Base-by-base conservation (phyloP, 2,329 filamentous ascomycete genomes). In the Claviceps paspali region DNA sequence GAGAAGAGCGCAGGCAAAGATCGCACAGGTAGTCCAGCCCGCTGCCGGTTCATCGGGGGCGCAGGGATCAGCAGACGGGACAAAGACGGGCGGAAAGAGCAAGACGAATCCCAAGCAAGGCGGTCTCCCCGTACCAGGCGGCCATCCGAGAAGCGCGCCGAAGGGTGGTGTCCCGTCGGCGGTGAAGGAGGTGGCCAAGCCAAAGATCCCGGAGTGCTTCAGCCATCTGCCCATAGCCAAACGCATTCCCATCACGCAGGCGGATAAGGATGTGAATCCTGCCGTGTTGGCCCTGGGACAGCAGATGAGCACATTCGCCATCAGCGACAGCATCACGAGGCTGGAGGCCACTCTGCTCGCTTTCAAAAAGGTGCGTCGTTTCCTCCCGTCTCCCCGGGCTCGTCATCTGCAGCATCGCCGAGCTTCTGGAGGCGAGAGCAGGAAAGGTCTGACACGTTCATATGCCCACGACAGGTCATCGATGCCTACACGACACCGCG, bases 401-500 rank as follows among this genome's bases (percentile, higher is more conserved):
- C n/a, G n/a, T n/a, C n/a, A n/a, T n/a, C n/a, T n/a, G n/a, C n/a
- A n/a, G n/a, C n/a, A n/a, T n/a, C n/a, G n/a, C n/a, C n/a, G n/a
- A n/a, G n/a, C n/a, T n/a, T n/a, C n/a, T n/a, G n/a, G n/a, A n/a
- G n/a, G n/a, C n/a, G n/a, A n/a, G n/a, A n/a, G n/a, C n/a, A n/a
- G n/a, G n/a, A n/a, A n/a, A n/a, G n/a, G n/a, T n/a, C 30, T 15
- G 5, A 22, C 9, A 18, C 23, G 11, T 3, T 18, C 4, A 7
- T 27, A 6, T 15, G 4, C 7, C n/a, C 15, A 14, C 6, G 8
- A 5, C 50, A 93, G 78, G 83, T 96, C 44, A 88, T 98, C 44
- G 75, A 84, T 51, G 79, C 83, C n/a, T 98, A 98, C 59, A 82
- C 76, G 33, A 96, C 88, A 1, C 91, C 91, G 5, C 68, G 77